Evolutionary conservation across 1,284 basidiomycete species (phyloP).

Genomic region (Cutaneotrichosporon cutaneum): DNA sequence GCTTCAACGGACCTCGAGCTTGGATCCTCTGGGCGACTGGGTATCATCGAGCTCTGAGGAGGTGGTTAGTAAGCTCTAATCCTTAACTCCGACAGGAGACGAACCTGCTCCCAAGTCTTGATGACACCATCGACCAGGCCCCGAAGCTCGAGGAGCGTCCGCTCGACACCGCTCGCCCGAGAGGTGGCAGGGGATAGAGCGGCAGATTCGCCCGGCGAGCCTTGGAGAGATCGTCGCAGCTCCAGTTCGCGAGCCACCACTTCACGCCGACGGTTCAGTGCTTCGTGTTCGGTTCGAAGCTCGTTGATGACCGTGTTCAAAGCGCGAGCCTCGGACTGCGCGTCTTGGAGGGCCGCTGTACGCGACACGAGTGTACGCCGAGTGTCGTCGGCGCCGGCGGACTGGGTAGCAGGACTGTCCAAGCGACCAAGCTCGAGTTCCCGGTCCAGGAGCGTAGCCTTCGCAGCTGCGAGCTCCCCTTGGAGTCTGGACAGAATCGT

Average conservation of each 20-base stretch:
- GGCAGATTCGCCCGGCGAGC: constrained; percentile 13
- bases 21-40: constrained; percentile 4
- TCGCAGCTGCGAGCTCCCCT: constrained; percentile 30
- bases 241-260: constrained; percentile 36
- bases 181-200: neutral
- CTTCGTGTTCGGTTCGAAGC: constrained; percentile 35
- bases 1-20: neutral
- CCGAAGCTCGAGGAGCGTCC: constrained; percentile 43
- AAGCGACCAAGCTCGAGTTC: constrained; percentile 27
- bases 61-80: neutral
- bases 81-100: constrained; percentile 12
- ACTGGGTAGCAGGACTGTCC: neutral
- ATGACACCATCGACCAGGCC: constrained; percentile 45
- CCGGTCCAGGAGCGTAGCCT: constrained; percentile 27
- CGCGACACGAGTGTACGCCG: constrained; percentile 23
- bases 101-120: constrained; percentile 42
- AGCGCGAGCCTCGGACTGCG: constrained; percentile 33
- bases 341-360: constrained; percentile 5
- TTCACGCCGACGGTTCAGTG: constrained; percentile 29
- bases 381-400: constrained; percentile 17
- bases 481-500: constrained; percentile 32
- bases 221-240: constrained; percentile 24
- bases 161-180: constrained; percentile 32
- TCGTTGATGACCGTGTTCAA: constrained; percentile 34
- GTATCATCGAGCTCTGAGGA: constrained; percentile 7